Evolutionary conservation across 306 rosid species (phyloP), one percentile per base, ranked within the genome.

Genomic region (Pyrus communis): DNA sequence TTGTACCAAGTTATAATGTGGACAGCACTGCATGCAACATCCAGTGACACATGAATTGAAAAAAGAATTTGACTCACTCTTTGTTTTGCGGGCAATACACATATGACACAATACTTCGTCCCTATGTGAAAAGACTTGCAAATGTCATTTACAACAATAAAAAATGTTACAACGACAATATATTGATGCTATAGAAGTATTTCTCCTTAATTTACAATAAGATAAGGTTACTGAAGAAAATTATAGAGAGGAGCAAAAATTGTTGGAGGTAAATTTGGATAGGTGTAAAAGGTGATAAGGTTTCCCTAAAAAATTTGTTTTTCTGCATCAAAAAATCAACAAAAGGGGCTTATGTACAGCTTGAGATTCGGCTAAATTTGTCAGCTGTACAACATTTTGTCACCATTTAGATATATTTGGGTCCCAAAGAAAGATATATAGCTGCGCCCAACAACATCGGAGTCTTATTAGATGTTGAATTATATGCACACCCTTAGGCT

Each of bases 241-340:
- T 61, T 61, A 61, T 23, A 35, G 35, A 11, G 18, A 61, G 66
- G 66, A 15, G 30, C 11, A 61, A 61, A 57, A 61, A 23, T 64
- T 17, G 68, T 28, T 5, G 7, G 23, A 64, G 43, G 69, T 3
- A 8, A 60, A 11, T 60, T 14, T 23, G 43, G 42, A 18, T 11
- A 30, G 22, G 68, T 73, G 58, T 40, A 59, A 57, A 73, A 22
- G 21, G 31, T 59, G 13, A 49, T 27, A 19, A 61, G 30, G 59
- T 9, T 63, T 46, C 59, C 70, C 78, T 27, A 43, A 60, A 43
- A 18, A 43, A 21, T 61, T 14, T 43, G 17, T 23, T 27, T 27
- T 30, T 74, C 28, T 43, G 22, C 70, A 61, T 59, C 15, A 10
- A 27, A 69, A 69, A 76, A 54, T 81, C 80, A 81, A 76, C 30